These are phyloP conservation scores for Colletotrichum spinosum DNA, from an alignment of 2,329 filamentous ascomycete genomes.

Conservation along the genomic window DNA sequence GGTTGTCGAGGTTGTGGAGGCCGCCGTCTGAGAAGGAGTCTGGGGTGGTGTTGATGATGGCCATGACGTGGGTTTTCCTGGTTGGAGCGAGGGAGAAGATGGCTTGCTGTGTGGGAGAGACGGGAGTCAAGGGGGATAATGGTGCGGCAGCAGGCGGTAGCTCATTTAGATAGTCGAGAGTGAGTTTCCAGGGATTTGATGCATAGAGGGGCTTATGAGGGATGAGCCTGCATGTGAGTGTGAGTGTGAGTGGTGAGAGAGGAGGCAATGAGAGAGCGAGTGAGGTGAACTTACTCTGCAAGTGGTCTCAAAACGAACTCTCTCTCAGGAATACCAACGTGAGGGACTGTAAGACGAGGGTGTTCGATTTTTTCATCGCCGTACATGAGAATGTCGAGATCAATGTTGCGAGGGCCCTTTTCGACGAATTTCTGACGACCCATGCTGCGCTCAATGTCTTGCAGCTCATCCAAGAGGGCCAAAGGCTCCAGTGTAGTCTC, in stretches of 20 bases:
- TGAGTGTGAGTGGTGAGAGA: slow-evolving; percentile 3
- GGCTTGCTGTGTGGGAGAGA: slow-evolving; percentile 55
- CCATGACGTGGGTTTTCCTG: slow-evolving; percentile 85
- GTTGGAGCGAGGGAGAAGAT: slow-evolving; percentile 69
- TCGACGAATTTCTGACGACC: slow-evolving; percentile 88
- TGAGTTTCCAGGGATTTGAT: slow-evolving; percentile 68
- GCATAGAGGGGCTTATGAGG: slow-evolving; percentile 65
- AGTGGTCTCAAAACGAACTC: slow-evolving; percentile 94
- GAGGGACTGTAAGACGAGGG: slow-evolving; percentile 84
- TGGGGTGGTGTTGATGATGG: slow-evolving; percentile 92
- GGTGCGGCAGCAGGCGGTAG: slow-evolving; percentile 61
- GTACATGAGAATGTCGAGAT: slow-evolving; percentile 92
- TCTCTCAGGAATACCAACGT: slow-evolving; percentile 85
- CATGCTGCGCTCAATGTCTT: slow-evolving; percentile 83
- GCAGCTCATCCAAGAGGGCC: slow-evolving; percentile 81
- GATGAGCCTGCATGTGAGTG: slow-evolving; percentile 58
- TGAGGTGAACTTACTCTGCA: slow-evolving; percentile 69
- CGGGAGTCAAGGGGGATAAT: slow-evolving; percentile 69
- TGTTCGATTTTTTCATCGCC: slow-evolving; percentile 73
- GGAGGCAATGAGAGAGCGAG: background rate
- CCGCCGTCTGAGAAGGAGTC: slow-evolving; percentile 98
- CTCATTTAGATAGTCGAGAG: slow-evolving; percentile 71
- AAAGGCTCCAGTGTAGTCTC: slow-evolving; percentile 82
- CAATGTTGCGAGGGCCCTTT: slow-evolving; percentile 94
- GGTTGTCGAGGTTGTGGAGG: slow-evolving; percentile 63